Evolutionary conservation across 2,329 filamentous ascomycete species (phyloP), one percentile per base, ranked within the genome.

Genomic region (Truncatella angustata): DNA sequence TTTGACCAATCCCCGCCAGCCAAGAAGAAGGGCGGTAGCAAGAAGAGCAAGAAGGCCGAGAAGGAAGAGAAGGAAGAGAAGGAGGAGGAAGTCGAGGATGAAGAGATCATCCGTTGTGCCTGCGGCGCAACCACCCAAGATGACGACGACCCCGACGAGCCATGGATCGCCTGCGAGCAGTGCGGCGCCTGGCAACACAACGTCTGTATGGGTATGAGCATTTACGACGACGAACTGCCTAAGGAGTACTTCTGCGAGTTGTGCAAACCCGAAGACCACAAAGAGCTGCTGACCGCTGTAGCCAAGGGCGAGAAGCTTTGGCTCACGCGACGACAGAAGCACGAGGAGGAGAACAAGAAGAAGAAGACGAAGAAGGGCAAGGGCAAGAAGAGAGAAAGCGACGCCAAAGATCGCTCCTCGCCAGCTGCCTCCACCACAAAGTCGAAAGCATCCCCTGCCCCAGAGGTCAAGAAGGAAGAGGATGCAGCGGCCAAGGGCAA

Each of bases 121-220:
- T 97, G 92, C 66, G 92, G 93, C 59, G 86, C 89, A 56, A 88
- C 88, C 46, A 86, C 89, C 62, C 87, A 90, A 59, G 87, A 91
- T 55, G 89, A 91, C 60, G 88, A 94, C 61, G 53, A 52, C 26
- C 86, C 90, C 12, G 90, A 88, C 59, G 87, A 94, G 62, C 86
- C 91, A 49, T 97, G 96, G 91, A 96, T 99, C 63, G 91, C 89
- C 55, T 99, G 94, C 75, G 94, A 99, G 70, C 84, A 82, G 43
- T 99, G 94, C 71, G 85, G 84, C 45, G 93, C 88, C 37, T 99
- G 94, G 94, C 94, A 99, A 72, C 94, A 99, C 72, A 97, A 97
- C 65, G 87, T 95, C 57, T 99, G 94, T 68, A 90, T 99, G 77
- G 91, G 90, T 49, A 83, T 97, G 66, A 85, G 81, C 63, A 84